Evolutionary conservation across 1,284 basidiomycete genomes (phyloP).

Genomic region (Neonothopanus nambi): DNA sequence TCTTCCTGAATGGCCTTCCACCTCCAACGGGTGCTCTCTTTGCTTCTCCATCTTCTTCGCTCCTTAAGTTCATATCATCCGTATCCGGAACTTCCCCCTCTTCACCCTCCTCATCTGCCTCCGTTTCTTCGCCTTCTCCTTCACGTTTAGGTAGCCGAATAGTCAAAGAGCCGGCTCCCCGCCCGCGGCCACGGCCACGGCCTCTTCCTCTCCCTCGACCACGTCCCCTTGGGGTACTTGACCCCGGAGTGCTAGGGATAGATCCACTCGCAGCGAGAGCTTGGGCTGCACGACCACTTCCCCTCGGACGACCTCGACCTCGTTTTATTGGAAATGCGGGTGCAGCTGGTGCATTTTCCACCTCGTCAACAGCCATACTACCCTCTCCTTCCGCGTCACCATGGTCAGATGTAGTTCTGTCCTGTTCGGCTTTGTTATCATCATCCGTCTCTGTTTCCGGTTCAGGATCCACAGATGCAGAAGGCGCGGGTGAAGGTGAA

Average conservation of each 20-base stretch:
- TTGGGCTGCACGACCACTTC: conserved; percentile 27
- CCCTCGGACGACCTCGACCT: conserved; percentile 25
- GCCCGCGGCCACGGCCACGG: conserved; percentile 36
- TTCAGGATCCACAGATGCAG: not conserved
- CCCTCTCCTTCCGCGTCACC: not conserved
- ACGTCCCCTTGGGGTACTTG: conserved; percentile 9
- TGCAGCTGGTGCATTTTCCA: conserved; percentile 20
- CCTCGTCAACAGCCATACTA: not conserved
- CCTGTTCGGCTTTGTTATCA: not conserved
- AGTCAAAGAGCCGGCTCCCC: conserved; percentile 39
- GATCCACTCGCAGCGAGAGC: conserved; percentile 12
- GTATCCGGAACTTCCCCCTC: conserved; percentile 36
- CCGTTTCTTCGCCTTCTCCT: conserved; percentile 40
- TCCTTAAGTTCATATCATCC: conserved; percentile 32
- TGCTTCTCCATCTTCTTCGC: conserved; percentile 46
- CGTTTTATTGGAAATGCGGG: conserved; percentile 25
- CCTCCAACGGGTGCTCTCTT: conserved; percentile 51
- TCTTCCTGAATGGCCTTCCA: conserved; percentile 68
- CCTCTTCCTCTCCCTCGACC: conserved; percentile 38
- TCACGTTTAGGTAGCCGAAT: conserved; percentile 49
- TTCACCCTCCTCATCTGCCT: conserved; percentile 43
- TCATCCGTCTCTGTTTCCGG: conserved; percentile 8
- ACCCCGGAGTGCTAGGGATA: conserved; percentile 27
- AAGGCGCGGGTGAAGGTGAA: not conserved
- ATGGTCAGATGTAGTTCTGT: conserved; percentile 1